Evolutionary conservation across 169 alveolate genomes (phyloP), one percentile per base, ranked within the genome.

Genomic region (Condylostoma magnum): DNA sequence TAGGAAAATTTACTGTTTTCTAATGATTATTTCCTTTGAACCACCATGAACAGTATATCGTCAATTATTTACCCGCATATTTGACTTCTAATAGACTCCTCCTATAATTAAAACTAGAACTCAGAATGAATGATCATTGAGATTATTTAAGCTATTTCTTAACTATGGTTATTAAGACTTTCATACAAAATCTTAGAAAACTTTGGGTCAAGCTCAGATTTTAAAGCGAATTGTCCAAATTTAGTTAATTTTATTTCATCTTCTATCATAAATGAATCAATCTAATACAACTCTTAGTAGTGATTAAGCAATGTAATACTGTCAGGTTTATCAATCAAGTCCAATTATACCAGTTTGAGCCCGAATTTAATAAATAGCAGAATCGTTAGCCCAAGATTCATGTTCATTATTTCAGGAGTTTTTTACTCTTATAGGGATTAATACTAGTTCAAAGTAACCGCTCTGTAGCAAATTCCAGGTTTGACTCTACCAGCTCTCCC

Each of bases 401-500:
- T n/a, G 10, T 41, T 60, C n/a, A 60, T 8, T n/a, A 60, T 60
- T 60, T 52, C 71, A 60, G 71, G 71, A 10, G 18, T 38, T 41
- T 28, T 60, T 2, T 38, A 60, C 20, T 60, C 71, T 8, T 15
- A 37, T 55, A 60, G 36, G 12, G 12, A 28, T 36, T 36, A n/a
- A 74, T 67, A 91, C 41, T 85, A 76, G 31, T 96, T 92, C 73
- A 81, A 86, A 6, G 94, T 83, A 56, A 79, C 87, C 34, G 87
- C 72, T 82, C 94, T 67, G 66, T 73, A 91, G 58, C 96, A 91
- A 50, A 73, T 82, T 1, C 96, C 96, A 3, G 86, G 76, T 6
- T 83, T 56, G 0, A 93, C 85, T 80, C 98, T 86, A 5, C 98
- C 98, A 0, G 97, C 96, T 72, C 98, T 82, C 1, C 98, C 98